Percentiles rank a stretch among this genome's conserved stretches.
phyloP scores from a whole-genome alignment of 2,329 filamentous ascomycete genomes.

The Arthrobotrys sinensis region DNA sequence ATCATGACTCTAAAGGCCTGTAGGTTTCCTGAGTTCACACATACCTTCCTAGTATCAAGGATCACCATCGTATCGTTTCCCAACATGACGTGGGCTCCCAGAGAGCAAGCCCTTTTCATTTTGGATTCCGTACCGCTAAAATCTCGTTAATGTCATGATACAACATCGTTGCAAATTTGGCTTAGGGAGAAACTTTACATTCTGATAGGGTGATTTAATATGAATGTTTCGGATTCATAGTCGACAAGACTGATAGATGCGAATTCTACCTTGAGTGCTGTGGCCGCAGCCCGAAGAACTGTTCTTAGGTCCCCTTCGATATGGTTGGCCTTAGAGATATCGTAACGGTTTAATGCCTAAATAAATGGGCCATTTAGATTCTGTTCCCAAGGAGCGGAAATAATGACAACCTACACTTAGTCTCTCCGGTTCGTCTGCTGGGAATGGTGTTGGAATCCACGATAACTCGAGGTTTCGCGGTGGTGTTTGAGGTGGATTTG shows the following conservation, averaged over 20 bases:
- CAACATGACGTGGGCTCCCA: constrained; percentile 67
- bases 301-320: constrained; percentile 54
- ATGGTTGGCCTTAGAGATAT: constrained; percentile 32
- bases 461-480: constrained; percentile 62
- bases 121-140: constrained; percentile 60
- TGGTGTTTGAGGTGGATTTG: constrained; percentile 66
- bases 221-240: constrained; percentile 65
- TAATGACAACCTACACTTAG: constrained; percentile 12
- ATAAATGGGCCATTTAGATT: not conserved
- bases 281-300: constrained; percentile 42
- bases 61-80: constrained; percentile 66
- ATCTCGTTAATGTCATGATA: constrained; percentile 3
- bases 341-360: constrained; percentile 43
- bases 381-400: no score
- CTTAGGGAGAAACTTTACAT: constrained; percentile 28
- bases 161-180: not conserved
- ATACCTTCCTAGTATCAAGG: constrained; percentile 66
- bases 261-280: constrained; percentile 50
- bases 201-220: constrained; percentile 58
- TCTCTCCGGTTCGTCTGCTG: constrained; percentile 39
- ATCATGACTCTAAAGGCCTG: not conserved
- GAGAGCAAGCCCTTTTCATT: constrained; percentile 65
- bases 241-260: constrained; percentile 67
- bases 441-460: constrained; percentile 55
- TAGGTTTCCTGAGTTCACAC: constrained; percentile 32